Percentiles rank a stretch among this genome's conserved stretches.
Conservation (phyloP, 148 eudicot species). For the Linanthus parryae region DNA sequence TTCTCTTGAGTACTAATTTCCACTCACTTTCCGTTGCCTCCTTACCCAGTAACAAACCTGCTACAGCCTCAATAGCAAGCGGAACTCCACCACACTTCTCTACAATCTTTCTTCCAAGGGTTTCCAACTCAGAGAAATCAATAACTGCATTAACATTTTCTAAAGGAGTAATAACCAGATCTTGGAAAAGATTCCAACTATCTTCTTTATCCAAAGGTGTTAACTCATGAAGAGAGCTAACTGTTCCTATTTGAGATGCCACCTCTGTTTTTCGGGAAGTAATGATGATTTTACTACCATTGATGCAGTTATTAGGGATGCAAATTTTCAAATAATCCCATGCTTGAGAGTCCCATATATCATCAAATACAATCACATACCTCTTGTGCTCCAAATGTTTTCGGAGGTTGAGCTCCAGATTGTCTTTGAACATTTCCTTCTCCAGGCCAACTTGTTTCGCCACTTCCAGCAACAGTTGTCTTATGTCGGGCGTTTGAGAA, state of each 20-base stretch:
- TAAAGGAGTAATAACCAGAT: not conserved
- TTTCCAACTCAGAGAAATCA: not conserved
- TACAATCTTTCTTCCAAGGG: not conserved
- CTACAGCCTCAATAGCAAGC: constrained; percentile 5
- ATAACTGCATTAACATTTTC: not conserved
- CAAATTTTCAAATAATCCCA: constrained; percentile 4
- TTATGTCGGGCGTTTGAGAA: constrained; percentile 1
- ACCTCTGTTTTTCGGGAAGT: constrained; percentile 3
- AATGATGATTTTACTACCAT: constrained; percentile 8
- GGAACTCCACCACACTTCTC: constrained; percentile 10
- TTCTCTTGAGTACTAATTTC: constrained; percentile 2
- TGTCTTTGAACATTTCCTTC: constrained; percentile 1
- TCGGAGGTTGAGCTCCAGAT: not conserved
- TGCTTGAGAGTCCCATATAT: constrained; percentile 6
- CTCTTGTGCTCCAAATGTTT: not conserved
- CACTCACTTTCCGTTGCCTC: not conserved
- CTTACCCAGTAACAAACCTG: not conserved
- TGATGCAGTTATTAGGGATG: constrained; percentile 3
- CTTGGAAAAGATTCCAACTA: constrained; percentile 1
- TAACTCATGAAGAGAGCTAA: constrained; percentile 1
- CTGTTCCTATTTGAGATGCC: constrained; percentile 4
- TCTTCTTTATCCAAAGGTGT: not conserved
- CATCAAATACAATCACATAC: constrained; percentile 13
- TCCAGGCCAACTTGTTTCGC: constrained; percentile 18
- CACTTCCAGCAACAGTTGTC: constrained; percentile 3